Evolutionary conservation across 2,329 filamentous ascomycete genomes (phyloP).

Genomic region (Colletotrichum karsti): DNA sequence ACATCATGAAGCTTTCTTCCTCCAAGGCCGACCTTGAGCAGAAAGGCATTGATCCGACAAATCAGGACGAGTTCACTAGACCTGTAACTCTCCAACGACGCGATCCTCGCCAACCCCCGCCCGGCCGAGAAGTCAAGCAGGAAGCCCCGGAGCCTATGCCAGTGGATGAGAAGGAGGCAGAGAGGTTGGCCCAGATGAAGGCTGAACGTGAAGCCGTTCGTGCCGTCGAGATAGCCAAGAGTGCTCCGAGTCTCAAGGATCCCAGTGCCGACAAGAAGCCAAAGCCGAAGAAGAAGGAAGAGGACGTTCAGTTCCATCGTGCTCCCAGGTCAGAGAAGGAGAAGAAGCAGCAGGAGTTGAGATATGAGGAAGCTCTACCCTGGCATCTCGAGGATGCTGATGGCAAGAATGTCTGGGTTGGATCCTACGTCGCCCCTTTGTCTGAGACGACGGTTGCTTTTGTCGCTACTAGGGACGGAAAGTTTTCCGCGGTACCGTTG

Average conservation of each 20-base stretch:
- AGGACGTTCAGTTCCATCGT: constrained; percentile 83
- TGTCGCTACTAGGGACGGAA: constrained; percentile 69
- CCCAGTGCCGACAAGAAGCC: constrained; percentile 63
- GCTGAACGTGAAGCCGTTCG: constrained; percentile 87
- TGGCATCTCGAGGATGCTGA: constrained; percentile 98
- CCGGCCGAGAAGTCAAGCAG: constrained; percentile 70
- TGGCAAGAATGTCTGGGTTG: constrained; percentile 93
- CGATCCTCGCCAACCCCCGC: constrained; percentile 77
- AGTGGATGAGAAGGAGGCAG: constrained; percentile 66
- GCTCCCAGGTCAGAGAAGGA: constrained; percentile 82
- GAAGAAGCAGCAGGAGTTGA: constrained; percentile 76
- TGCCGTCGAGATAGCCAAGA: constrained; percentile 89
- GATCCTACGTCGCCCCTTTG: constrained; percentile 87
- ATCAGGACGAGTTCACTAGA: constrained; percentile 83
- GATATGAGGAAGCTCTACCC: constrained; percentile 94
- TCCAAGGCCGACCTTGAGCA: constrained; percentile 55
- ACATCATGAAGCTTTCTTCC: constrained; percentile 82
- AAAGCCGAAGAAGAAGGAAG: constrained; percentile 78
- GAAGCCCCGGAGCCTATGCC: constrained; percentile 55
- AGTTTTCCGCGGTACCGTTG: constrained; percentile 86
- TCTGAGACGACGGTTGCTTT: constrained; percentile 87
- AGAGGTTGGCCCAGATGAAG: constrained; percentile 73
- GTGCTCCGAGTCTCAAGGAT: constrained; percentile 81
- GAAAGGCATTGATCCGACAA: constrained; percentile 73
- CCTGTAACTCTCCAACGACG: constrained; percentile 90